Conservation (phyloP, 345 rosid genomes). For the Moringa oleifera region DNA sequence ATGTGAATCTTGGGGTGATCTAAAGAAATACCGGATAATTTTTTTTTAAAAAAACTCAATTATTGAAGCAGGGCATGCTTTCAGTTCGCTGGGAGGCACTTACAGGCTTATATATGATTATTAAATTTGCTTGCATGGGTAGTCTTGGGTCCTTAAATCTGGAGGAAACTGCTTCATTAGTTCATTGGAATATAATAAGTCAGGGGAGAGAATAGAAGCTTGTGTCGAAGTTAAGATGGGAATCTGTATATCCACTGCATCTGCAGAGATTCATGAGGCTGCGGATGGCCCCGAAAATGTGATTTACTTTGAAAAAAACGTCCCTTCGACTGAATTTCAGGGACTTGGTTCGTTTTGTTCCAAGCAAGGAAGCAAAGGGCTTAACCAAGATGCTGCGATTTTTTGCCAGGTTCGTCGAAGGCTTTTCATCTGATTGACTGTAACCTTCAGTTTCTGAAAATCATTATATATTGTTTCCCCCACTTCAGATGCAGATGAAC, state of each 20-base stretch:
- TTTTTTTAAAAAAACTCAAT: constrained; percentile 19
- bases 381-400: constrained; percentile 78
- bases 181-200: neutral
- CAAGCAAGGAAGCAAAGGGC: constrained; percentile 64
- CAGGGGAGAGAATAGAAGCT: neutral
- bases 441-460: neutral
- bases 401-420: constrained; percentile 42
- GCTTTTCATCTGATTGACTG: neutral
- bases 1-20: constrained; percentile 51
- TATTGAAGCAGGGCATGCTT: constrained; percentile 28
- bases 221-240: neutral
- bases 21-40: constrained; percentile 14
- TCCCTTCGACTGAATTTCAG: neutral
- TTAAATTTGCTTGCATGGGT: constrained; percentile 20
- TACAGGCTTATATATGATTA: neutral
- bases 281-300: constrained; percentile 28
- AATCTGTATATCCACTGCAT: constrained; percentile 18
- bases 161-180: constrained; percentile 3
- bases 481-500: no score
- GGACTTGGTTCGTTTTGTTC: constrained; percentile 52
- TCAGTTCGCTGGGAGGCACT: constrained; percentile 34
- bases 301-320: constrained; percentile 13
- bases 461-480: no score
- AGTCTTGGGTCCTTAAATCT: constrained; percentile 20
- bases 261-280: constrained; percentile 19